Base-by-base conservation (phyloP, 2,329 filamentous ascomycete genomes). In the Trichophyton verrucosum region DNA sequence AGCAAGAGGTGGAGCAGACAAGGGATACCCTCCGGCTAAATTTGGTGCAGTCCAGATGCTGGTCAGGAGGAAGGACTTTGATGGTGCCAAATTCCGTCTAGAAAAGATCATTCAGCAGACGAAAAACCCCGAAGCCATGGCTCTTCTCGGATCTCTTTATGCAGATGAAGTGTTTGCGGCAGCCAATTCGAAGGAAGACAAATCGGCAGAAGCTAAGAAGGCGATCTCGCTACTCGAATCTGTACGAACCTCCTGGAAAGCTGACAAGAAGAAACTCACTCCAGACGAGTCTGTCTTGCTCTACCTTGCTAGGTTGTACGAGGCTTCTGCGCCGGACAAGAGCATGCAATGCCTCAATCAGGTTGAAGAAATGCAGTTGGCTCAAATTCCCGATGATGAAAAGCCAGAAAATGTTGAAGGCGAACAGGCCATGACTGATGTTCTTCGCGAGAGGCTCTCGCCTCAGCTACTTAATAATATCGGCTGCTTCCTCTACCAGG, bases 381-480 rank as follows among this genome's bases (percentile, higher is more conserved):
- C 89, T 47, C 87, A 88, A 65, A 83, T 95, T 47, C 82, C 86
- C 0, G 80, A 86, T 17, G 84, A 87, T 9, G 86, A 91, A 56
- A 79, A 81, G 24, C 85, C 86, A 0, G 75, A 82, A 27, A 81
- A 80, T 38, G 72, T 76, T 1, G 80, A 83, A 17, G 84, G 89
- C 59, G 82, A 87, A 61, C 80, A 78, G 2, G 80, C 82, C 33
- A 75, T 72, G 59, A 74, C 71, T 49, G 67, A 83, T 61, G 82
- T 82, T 60, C 79, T 95, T 30, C 86, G 91, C 60, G 88, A 91
- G 70, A 80, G 87, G 62, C 78, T 99, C 1, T 89, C 91, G 0
- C 94, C 94, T 3, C 91, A 96, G 69, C 80, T 97, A 1, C 81
- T 99, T 49, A 99, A 97, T 79, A 99, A 99, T 72, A 95, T 97